These are phyloP conservation scores for Agaricus bisporus DNA, from an alignment of 768 basidiomycete species.

Conservation along the genomic window DNA sequence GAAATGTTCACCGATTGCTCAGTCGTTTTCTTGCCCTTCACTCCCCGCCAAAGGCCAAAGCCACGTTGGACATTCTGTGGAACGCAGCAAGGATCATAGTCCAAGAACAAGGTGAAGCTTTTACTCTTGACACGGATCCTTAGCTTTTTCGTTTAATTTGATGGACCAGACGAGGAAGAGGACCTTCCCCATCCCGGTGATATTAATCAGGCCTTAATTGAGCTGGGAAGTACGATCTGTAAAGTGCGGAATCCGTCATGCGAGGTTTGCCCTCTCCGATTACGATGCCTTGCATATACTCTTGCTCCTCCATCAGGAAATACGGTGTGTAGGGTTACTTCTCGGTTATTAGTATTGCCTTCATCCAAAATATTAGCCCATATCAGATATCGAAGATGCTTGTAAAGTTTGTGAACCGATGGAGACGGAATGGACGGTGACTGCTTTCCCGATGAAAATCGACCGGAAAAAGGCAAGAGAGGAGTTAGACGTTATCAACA, in stretches of 20 bases:
- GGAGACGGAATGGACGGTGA: slow-evolving; percentile 37
- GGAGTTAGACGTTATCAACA: slow-evolving; percentile 80
- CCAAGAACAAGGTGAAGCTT: slow-evolving; percentile 24
- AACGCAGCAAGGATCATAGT: slow-evolving; percentile 68
- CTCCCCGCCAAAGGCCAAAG: slow-evolving; percentile 74
- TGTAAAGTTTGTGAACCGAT: slow-evolving; percentile 67
- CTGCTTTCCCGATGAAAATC: slow-evolving; percentile 82
- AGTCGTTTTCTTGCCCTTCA: slow-evolving; percentile 80
- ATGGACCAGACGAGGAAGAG: neutral
- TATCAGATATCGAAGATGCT: slow-evolving; percentile 67
- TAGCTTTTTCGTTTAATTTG: neutral
- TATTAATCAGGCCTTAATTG: slow-evolving; percentile 90
- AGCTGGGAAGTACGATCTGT: slow-evolving; percentile 91
- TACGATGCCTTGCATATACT: slow-evolving; percentile 63
- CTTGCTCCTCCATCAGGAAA: slow-evolving; percentile 10
- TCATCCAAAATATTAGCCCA: neutral
- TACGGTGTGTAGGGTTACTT: slow-evolving; percentile 3
- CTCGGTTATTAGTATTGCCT: neutral
- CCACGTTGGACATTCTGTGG: slow-evolving; percentile 81
- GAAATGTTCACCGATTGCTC: slow-evolving; percentile 84
- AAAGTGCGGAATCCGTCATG: slow-evolving; percentile 80
- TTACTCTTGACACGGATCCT: neutral
- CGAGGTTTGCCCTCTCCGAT: slow-evolving; percentile 59
- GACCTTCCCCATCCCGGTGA: slow-evolving; percentile 52
- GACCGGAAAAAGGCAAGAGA: slow-evolving; percentile 78